These are phyloP conservation scores for Blastobotrys parvus DNA, from an alignment of 805 yeast species.

Conservation along the genomic window DNA sequence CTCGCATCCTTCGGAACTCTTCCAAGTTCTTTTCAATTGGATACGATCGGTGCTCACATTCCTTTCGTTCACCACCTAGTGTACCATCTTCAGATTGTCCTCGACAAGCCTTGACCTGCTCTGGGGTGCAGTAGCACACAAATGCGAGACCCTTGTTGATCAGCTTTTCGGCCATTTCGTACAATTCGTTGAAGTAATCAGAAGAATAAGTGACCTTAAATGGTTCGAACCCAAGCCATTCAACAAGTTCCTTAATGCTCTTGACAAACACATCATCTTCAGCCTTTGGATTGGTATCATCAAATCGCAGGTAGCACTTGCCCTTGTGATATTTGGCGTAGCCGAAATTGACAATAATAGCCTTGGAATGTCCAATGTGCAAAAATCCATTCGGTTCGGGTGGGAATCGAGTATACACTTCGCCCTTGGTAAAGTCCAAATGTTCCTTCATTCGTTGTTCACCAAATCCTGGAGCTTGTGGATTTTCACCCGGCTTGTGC, in stretches of 20 bases:
- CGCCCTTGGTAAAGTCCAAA: constrained; percentile 66
- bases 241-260: constrained; percentile 74
- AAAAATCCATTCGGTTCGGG: constrained; percentile 98
- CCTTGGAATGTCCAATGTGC: constrained; percentile 97
- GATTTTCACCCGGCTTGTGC: constrained; percentile 92
- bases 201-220: constrained; percentile 94
- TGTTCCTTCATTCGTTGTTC: constrained; percentile 82
- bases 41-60: constrained; percentile 69
- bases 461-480: constrained; percentile 78
- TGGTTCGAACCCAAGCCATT: constrained; percentile 92
- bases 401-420: constrained; percentile 91
- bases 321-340: constrained; percentile 84
- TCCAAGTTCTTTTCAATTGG: constrained; percentile 63
- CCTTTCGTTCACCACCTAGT: constrained; percentile 83
- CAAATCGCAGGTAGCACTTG: constrained; percentile 83
- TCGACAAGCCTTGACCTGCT: constrained; percentile 81
- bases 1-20: constrained; percentile 86
- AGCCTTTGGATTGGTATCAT: constrained; percentile 98
- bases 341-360: constrained; percentile 97
- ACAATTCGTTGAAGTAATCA: constrained; percentile 86
- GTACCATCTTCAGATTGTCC: constrained; percentile 77
- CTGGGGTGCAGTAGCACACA: constrained; percentile 89
- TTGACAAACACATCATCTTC: constrained; percentile 89
- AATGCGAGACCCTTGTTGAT: constrained; percentile 69
- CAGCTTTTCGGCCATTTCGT: constrained; percentile 78